Evolutionary conservation across 2,329 filamentous ascomycete species (phyloP).

Genomic region (Penicillium sp.): DNA sequence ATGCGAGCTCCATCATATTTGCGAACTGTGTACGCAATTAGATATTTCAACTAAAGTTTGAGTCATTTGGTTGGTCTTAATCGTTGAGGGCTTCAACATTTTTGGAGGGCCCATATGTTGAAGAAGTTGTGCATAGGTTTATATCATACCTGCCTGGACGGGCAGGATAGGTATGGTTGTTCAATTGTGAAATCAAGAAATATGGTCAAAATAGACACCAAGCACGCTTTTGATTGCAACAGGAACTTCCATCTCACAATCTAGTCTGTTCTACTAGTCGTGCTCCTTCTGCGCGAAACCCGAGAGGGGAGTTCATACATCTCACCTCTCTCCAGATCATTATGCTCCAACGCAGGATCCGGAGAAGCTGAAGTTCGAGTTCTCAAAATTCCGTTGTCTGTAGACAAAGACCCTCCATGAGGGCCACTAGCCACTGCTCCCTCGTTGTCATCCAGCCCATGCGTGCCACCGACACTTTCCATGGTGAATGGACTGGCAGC

Average conservation of each 20-base stretch:
- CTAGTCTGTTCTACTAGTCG: conserved; percentile 24
- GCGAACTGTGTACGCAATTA: too few relatives aligned
- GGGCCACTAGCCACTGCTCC: conserved; percentile 8
- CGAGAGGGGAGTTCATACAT: conserved; percentile 37
- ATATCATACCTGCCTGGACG: background rate
- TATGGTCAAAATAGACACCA: too few relatives aligned
- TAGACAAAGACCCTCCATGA: conserved; percentile 8
- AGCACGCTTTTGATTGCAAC: background rate
- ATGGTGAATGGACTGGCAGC: conserved; percentile 74
- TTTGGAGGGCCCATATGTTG: background rate
- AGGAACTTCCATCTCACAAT: background rate
- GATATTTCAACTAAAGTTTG: too few relatives aligned
- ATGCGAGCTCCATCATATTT: background rate
- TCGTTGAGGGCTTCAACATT: too few relatives aligned
- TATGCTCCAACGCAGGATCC: conserved; percentile 36
- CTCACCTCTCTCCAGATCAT: conserved; percentile 44
- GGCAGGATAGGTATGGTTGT: background rate
- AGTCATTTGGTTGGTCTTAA: too few relatives aligned
- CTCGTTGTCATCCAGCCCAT: conserved; percentile 45
- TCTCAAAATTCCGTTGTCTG: conserved; percentile 21
- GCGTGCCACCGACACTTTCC: conserved; percentile 68
- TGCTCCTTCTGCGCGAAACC: conserved; percentile 32
- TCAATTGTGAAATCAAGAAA: background rate
- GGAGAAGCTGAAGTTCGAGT: conserved; percentile 21
- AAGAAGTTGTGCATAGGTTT: background rate